These are phyloP conservation scores for Hibiscus tridactylites DNA, from an alignment of 345 rosid species.

Conservation along the genomic window DNA sequence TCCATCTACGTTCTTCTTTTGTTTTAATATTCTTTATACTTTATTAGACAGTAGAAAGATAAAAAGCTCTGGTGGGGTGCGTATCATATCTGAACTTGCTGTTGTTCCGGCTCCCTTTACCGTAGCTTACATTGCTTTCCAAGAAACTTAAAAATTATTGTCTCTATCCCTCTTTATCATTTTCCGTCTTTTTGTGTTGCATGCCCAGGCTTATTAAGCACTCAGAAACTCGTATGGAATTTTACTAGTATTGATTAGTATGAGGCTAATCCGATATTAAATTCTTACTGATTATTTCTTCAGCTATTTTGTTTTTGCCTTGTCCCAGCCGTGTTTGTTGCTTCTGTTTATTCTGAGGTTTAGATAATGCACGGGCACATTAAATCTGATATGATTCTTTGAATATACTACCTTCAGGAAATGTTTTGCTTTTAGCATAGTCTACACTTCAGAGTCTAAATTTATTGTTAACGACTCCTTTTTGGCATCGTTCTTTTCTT, in stretches of 20 bases:
- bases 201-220: too few species aligned
- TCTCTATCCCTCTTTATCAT: too few species aligned
- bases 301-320: background rate
- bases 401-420: background rate
- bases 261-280: too few species aligned
- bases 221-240: too few species aligned
- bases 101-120: background rate
- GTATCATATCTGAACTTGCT: background rate
- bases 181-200: too few species aligned
- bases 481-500: background rate
- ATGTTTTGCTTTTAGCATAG: background rate
- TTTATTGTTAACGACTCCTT: background rate
- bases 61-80: background rate
- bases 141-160: background rate
- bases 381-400: background rate
- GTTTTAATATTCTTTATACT: background rate
- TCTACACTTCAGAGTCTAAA: background rate
- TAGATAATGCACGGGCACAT: background rate
- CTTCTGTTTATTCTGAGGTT: background rate
- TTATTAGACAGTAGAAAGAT: background rate
- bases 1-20: background rate
- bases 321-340: background rate
- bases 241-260: too few species aligned
- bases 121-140: background rate
- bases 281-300: background rate